Evolutionary conservation across 371 early-diverging fungal genomes (phyloP).

Genomic region (Rhizopus sp.): DNA sequence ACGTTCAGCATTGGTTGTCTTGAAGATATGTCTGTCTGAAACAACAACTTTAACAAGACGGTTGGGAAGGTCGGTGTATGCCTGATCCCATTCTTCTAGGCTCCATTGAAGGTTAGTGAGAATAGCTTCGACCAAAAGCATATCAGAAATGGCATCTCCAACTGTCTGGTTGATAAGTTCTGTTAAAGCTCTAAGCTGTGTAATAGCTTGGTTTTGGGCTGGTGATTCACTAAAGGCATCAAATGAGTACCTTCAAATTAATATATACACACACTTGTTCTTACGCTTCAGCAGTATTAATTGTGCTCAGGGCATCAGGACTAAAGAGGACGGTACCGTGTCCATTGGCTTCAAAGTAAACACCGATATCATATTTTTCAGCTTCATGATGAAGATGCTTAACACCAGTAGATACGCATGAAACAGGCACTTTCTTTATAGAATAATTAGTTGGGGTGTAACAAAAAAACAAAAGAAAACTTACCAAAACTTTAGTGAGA

Average conservation of each 20-base stretch:
- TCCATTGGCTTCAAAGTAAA: constrained; percentile 99
- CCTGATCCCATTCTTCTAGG: constrained; percentile 87
- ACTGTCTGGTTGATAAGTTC: constrained; percentile 98
- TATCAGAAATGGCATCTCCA: constrained; percentile 98
- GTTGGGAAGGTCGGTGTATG: constrained; percentile 94
- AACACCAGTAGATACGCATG: constrained; percentile 97
- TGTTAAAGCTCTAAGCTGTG: constrained; percentile 77
- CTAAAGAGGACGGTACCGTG: constrained; percentile 99
- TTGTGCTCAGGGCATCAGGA: constrained; percentile 73
- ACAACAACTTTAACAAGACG: constrained; percentile 96
- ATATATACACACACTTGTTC: constrained; percentile 10
- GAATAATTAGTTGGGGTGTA: not conserved
- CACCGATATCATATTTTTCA: constrained; percentile 96
- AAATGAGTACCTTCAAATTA: not conserved
- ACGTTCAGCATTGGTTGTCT: constrained; percentile 95
- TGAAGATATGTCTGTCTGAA: constrained; percentile 83
- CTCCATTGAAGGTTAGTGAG: constrained; percentile 81
- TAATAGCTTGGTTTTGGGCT: constrained; percentile 78
- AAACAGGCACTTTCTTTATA: constrained; percentile 84
- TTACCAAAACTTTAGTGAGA: constrained; percentile 80
- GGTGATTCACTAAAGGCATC: constrained; percentile 58
- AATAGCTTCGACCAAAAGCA: constrained; percentile 95
- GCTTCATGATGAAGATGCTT: constrained; percentile 99
- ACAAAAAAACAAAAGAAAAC: constrained; percentile 14
- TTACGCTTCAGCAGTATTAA: constrained; percentile 72